phyloP scores from a whole-genome alignment of 306 rosid species.

The Calophaca sinica region DNA sequence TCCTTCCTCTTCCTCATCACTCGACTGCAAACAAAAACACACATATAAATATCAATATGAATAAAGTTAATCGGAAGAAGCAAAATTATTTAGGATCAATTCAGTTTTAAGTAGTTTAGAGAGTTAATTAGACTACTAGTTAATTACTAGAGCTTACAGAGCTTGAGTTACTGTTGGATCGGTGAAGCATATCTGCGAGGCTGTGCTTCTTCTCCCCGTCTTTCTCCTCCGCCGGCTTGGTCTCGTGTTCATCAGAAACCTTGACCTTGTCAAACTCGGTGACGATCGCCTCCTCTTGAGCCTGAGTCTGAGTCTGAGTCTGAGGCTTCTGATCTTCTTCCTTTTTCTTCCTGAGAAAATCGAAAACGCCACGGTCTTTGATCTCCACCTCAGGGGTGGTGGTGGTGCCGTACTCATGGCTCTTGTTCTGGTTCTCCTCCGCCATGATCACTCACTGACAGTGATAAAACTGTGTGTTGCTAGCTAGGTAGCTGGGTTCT shows the following conservation, averaged over 20 bases:
- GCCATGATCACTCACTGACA: conserved; percentile 55
- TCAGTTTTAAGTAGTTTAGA: too few relatives aligned
- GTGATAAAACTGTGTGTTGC: too few relatives aligned
- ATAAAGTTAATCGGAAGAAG: background rate
- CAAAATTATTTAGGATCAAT: too few relatives aligned
- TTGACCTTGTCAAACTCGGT: conserved; percentile 48
- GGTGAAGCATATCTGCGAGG: conserved; percentile 39
- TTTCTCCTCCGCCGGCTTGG: background rate
- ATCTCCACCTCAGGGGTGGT: conserved; percentile 48
- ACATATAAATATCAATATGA: too few relatives aligned
- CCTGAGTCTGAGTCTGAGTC: background rate
- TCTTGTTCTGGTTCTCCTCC: conserved; percentile 52
- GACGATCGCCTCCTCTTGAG: conserved; percentile 35
- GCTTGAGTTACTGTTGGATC: conserved; percentile 50
- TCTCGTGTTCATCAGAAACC: conserved; percentile 18
- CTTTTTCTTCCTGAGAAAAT: conserved; percentile 66
- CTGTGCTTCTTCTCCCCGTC: background rate
- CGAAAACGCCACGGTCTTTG: conserved; percentile 70
- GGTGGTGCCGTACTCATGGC: conserved; percentile 40
- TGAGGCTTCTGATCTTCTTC: conserved; percentile 47
- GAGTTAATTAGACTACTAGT: too few relatives aligned
- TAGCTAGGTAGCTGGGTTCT: background rate
- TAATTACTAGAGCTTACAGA: conserved; percentile 45
- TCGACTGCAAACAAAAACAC: conserved; percentile 52
- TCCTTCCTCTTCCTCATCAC: conserved; percentile 67